Evolutionary conservation across 129 eudicot species (phyloP).

Genomic region (Flaveria ramosissima): DNA sequence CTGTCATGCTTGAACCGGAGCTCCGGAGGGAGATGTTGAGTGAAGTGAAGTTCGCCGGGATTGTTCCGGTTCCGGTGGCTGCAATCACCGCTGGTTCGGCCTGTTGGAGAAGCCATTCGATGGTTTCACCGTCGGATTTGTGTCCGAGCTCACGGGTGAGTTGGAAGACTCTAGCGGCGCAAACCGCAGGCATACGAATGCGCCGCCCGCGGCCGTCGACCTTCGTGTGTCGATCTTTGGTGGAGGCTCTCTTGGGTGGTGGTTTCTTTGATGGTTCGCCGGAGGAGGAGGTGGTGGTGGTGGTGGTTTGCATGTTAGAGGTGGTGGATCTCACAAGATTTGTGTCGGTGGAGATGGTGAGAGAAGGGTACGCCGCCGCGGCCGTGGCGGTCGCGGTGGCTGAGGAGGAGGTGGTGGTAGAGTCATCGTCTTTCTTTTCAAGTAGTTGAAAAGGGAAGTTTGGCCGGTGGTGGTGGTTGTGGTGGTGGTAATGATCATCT

Average conservation of each 20-base stretch:
- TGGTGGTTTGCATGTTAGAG: conserved; percentile 28
- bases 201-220: conserved; percentile 98
- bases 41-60: conserved; percentile 92
- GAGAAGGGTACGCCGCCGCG: conserved; percentile 54
- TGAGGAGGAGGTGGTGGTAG: conserved; percentile 38
- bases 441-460: conserved; percentile 80
- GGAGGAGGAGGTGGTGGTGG: conserved; percentile 25
- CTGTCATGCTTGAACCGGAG: conserved; percentile 89
- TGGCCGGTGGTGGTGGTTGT: conserved; percentile 50
- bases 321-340: conserved; percentile 3
- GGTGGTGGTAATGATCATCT: conserved; percentile 54
- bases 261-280: conserved; percentile 62
- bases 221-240: conserved; percentile 92
- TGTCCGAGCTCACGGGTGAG: conserved; percentile 93
- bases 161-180: conserved; percentile 98
- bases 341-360: conserved; percentile 46
- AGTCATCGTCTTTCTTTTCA: conserved; percentile 67
- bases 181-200: conserved; percentile 96
- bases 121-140: conserved; percentile 94
- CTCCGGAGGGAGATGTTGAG: conserved; percentile 85
- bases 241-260: conserved; percentile 77
- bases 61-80: conserved; percentile 97
- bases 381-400: conserved; percentile 13
- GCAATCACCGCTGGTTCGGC: conserved; percentile 95
- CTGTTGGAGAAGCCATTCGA: conserved; percentile 93